These are phyloP conservation scores for Mucor saturninus DNA, from an alignment of 371 early-diverging fungal species.

Conservation along the genomic window DNA sequence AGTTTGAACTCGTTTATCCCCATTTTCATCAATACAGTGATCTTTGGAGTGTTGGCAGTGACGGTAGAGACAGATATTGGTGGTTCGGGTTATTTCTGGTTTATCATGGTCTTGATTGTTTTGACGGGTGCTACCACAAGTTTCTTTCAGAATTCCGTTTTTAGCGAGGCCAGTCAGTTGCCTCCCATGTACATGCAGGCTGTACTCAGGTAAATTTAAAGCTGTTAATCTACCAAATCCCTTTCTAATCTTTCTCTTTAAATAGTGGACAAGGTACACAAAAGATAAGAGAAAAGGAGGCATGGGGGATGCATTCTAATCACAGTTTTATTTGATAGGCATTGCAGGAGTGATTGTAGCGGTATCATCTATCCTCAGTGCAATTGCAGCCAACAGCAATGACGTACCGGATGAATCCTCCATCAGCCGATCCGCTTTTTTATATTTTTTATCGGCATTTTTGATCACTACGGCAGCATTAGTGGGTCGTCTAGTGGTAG, in stretches of 20 bases:
- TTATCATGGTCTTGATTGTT: conserved; percentile 61
- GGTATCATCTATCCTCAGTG: conserved; percentile 58
- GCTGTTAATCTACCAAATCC: neutral
- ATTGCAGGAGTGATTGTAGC: conserved; percentile 69
- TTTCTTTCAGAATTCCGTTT: conserved; percentile 70
- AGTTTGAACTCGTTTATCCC: conserved; percentile 34
- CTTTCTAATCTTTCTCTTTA: neutral
- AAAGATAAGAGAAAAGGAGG: neutral
- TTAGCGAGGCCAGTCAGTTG: conserved; percentile 77
- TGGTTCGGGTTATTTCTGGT: conserved; percentile 62
- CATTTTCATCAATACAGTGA: conserved; percentile 36
- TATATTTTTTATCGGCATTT: conserved; percentile 63
- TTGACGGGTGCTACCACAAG: conserved; percentile 69
- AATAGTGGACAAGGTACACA: conserved; percentile 58
- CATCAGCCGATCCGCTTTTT: conserved; percentile 55
- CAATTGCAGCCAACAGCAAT: conserved; percentile 34
- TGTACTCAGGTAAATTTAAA: conserved; percentile 62
- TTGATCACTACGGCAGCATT: conserved; percentile 53
- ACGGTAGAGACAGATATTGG: conserved; percentile 35
- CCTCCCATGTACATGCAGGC: conserved; percentile 76
- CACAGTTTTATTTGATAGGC: conserved; percentile 28
- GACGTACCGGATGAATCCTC: conserved; percentile 37
- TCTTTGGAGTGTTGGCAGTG: conserved; percentile 41
- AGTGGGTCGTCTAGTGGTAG: conserved; percentile 49
- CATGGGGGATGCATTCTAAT: neutral